Evolutionary conservation across 2,329 filamentous ascomycete genomes (phyloP).

Genomic region (Colletotrichum ledebouriae): DNA sequence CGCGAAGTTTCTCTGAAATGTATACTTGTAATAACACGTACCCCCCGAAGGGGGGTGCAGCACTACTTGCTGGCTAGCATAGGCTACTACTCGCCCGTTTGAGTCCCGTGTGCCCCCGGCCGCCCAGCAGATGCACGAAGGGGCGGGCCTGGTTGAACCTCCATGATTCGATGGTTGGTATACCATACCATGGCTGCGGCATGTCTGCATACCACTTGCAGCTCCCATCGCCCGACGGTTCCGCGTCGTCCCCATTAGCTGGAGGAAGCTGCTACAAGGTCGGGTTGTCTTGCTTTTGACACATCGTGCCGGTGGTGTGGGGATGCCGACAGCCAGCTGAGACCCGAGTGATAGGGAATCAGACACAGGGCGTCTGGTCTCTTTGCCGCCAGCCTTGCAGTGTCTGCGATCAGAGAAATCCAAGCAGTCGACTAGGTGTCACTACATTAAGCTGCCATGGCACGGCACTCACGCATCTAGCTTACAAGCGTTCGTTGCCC

Average conservation of each 20-base stretch:
- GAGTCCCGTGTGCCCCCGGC: slow-evolving; percentile 28
- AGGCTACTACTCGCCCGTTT: slow-evolving; percentile 15
- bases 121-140: slow-evolving; percentile 33
- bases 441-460: background rate
- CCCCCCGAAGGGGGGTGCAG: too few relatives aligned
- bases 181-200: slow-evolving; percentile 21
- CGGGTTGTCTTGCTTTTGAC: slow-evolving; percentile 21
- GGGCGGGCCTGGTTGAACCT: slow-evolving; percentile 23
- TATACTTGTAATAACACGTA: too few relatives aligned
- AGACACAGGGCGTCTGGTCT: background rate
- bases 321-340: background rate
- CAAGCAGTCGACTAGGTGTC: slow-evolving; percentile 7
- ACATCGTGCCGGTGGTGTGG: slow-evolving; percentile 14
- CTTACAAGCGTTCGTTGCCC: slow-evolving; percentile 22
- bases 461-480: slow-evolving; percentile 20
- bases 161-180: slow-evolving; percentile 33
- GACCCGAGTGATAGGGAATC: background rate
- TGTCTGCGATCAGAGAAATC: background rate
- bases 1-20: too few relatives aligned
- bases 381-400: slow-evolving; percentile 25
- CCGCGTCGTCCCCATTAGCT: slow-evolving; percentile 20
- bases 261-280: slow-evolving; percentile 10
- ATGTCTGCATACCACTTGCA: slow-evolving; percentile 34
- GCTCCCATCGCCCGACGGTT: slow-evolving; percentile 30
- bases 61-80: slow-evolving; percentile 13